These are phyloP conservation scores for Cryptococcus amylolentus DNA, from an alignment of 1,284 basidiomycete genomes.

Conservation along the genomic window DNA sequence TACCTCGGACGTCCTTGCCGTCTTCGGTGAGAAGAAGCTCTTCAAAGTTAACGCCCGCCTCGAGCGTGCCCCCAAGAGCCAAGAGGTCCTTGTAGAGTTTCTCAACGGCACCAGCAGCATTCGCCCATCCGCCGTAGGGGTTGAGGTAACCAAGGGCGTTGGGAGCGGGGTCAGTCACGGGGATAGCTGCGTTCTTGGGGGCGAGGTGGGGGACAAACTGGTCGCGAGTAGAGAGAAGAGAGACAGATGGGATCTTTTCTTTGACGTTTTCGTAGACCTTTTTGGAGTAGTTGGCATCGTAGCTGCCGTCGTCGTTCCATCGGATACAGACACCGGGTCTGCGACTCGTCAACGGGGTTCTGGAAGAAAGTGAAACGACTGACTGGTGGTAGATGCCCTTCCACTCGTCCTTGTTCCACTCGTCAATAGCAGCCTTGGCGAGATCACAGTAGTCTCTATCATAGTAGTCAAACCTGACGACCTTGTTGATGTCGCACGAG, in stretches of 20 bases:
- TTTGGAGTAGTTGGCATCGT: neutral
- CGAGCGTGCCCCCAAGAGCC: constrained; percentile 58
- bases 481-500: constrained; percentile 79
- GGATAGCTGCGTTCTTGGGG: neutral
- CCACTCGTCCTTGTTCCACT: constrained; percentile 68
- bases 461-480: constrained; percentile 53
- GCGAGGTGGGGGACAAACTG: constrained; percentile 9
- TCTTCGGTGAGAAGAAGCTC: constrained; percentile 42
- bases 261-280: constrained; percentile 9
- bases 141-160: constrained; percentile 61
- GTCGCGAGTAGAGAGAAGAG: constrained; percentile 10
- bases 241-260: constrained; percentile 6
- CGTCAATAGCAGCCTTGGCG: constrained; percentile 65
- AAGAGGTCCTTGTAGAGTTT: constrained; percentile 59
- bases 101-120: constrained; percentile 63
- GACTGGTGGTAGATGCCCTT: constrained; percentile 70
- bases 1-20: constrained; percentile 18
- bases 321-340: constrained; percentile 19
- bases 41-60: constrained; percentile 58
- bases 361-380: constrained; percentile 23
- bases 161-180: neutral
- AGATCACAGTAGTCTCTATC: constrained; percentile 59
- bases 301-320: neutral
- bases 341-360: neutral
- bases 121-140: constrained; percentile 72